Base-by-base conservation (phyloP, 2,329 filamentous ascomycete genomes). In the Penicillium sp. region DNA sequence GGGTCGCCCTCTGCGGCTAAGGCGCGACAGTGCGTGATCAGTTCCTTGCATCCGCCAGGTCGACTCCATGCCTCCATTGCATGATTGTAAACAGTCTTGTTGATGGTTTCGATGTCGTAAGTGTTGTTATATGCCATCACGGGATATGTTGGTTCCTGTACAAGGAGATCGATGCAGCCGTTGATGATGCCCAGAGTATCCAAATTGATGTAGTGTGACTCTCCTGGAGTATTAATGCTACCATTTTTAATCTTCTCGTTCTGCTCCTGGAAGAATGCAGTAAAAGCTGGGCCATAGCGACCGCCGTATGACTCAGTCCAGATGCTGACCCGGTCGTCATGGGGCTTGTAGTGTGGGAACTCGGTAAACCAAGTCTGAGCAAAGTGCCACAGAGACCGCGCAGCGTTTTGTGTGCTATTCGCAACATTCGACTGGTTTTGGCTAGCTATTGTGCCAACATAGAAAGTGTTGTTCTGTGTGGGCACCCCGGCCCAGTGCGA, bases 291-390 rank as follows among this genome's bases (percentile, higher is more conserved):
- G 3, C 71, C 76, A 54, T 78, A 79, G 35, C 67, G 72, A 3
- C 76, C 76, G 27, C 76, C 76, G 40, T 76, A 78, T 7, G 75
- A 77, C 60, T 78, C 75, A 1, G 73, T 77, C 73, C 73, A 77
- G 45, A 77, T 70, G 55, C 73, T 75, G 38, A 77, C 69, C 14
- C 70, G 70, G 42, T 84, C 79, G 55, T 85, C 80, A 40, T 80
- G 79, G 3, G 80, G 79, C 65, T 81, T 78, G 64, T 88, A 87
- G 29, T 79, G 76, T 0, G 84, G 84, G 54, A 89, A 89, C 29
- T 83, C 79, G 4, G 81, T 76, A 51, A 85, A 83, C 76, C 85
- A 89, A 1, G 78, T 77, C 64, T 85, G 83, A 0, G 81, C 76
- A 67, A 85, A 84, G 61, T 81, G 77, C 83, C 83, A 85, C 5